Percentiles rank a stretch among this genome's conserved stretches.
Evolutionary conservation across 2,329 filamentous ascomycete genomes (phyloP).

Genomic region (Epichloe scottii): DNA sequence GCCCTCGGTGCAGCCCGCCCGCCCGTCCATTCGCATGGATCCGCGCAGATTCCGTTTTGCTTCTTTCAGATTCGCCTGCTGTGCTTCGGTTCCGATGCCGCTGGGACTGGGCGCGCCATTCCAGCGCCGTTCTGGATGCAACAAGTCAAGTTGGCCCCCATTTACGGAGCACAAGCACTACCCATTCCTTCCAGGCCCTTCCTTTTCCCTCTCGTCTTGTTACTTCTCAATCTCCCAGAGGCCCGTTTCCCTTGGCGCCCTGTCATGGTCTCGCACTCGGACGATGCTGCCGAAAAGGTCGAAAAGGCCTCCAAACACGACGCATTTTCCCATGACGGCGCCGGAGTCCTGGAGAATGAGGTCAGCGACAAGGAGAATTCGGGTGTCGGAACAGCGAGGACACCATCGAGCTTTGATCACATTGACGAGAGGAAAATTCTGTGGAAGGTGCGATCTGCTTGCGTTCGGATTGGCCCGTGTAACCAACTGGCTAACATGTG

Average conservation of each 20-base stretch:
- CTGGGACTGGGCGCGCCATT: no score
- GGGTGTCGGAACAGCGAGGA: neutral
- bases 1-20: no score
- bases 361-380: neutral
- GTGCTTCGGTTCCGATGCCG: no score
- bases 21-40: no score
- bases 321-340: neutral
- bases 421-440: constrained; percentile 42
- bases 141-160: neutral
- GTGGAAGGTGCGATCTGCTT: constrained; percentile 30
- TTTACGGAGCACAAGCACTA: no score
- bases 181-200: neutral
- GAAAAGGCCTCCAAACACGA: neutral
- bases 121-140: neutral
- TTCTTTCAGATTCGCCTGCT: no score
- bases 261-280: neutral
- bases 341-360: neutral
- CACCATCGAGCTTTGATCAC: neutral
- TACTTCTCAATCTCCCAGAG: neutral
- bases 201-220: neutral
- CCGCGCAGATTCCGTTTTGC: no score
- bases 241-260: neutral
- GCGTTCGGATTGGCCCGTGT: neutral
- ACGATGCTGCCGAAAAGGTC: neutral
- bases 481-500: neutral